Base-by-base conservation (phyloP, 345 rosid genomes). In the Hirschfeldia incana region DNA sequence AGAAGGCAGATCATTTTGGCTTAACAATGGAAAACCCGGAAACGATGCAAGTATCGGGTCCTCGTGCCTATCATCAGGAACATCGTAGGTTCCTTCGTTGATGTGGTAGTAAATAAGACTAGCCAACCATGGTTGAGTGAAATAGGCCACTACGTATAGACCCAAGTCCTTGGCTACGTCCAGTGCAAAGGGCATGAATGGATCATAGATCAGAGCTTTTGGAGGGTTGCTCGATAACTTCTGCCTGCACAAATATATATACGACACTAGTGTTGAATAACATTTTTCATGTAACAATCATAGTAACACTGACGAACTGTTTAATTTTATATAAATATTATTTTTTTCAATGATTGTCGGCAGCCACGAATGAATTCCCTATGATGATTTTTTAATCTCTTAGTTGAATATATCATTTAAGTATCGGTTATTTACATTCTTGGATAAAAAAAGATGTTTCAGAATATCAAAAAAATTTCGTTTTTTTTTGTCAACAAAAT, bases 161-260 rank as follows among this genome's bases (percentile, higher is more conserved):
- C 69, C 78, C 57, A 72, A 67, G 32, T 77, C 78, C 66, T 68
- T 77, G 55, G 81, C 81, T 62, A 81, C 78, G 51, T 86, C 85
- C 70, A 84, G 69, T 70, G 72, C 86, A 88, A 87, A 86, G 4
- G 86, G 74, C 83, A 86, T 17, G 17, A 78, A 17, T 10, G 89
- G 79, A 70, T 89, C 89, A 71, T 89, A 86, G 9, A 87, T 81
- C 12, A 89, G 53, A 74, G 78, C 68, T 37, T 69, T 84, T 0
- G 86, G 77, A 32, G 81, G 84, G 55, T 32, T 67, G 4, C 53
- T 57, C 28, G 83, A 74, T 44, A 68, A 65, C 64, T 66, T 73
- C 67, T 74, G 74, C 34, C 83, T 67, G 62, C 59, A 34, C 13
- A 86, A 30, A 65, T 63, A 27, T 8, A 21, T 8, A 27, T 3